Base-by-base conservation (phyloP, 495 filamentous ascomycete genomes). In the Hamigera avellanea region DNA sequence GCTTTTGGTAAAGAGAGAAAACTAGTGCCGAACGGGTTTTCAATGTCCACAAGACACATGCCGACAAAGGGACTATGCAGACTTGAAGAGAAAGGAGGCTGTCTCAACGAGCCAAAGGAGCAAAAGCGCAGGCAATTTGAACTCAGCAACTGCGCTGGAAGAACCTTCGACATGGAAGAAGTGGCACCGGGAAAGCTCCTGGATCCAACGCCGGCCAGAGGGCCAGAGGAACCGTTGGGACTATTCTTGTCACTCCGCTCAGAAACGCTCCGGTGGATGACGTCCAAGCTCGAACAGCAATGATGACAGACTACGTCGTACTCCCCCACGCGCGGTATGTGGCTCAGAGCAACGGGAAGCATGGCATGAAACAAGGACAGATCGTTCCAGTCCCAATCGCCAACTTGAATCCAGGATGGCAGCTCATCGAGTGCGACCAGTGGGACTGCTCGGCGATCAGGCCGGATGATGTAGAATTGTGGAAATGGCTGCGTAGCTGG, bases 281-380 rank as follows among this genome's bases (percentile, higher is more conserved):
- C 47, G 15, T 62, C 56, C 8, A 58, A 35, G n/a, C 39, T 41
- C 32, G 41, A 38, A 1, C 41, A 38, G 29, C 62, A 66, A 35
- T 62, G 36, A n/a, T 43, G 44, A 36, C 62, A 66, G 17, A 61
- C 37, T 14, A 62, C 50, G 13, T 66, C 54, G 41, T 59, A 66
- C 26, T 64, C 59, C 1, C 56, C 59, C 8, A 48, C 41, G 2
- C 62, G 59, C 7, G 51, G 53, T 2, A 54, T 48, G 6, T 14
- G 35, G 16, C 15, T 49, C 28, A 36, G 35, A 9, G 46, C 50
- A 2, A 40, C 58, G 14, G 52, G 51, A 8, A 50, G 36, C 46
- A 62, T 46, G 2, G 33, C 29, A 14, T 37, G 26, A 26, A 32
- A 45, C 23, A 53, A 34, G 3, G 21, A 21, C 1, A 26, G 13